Percentiles rank a stretch among this genome's conserved stretches.
phyloP scores from a whole-genome alignment of 805 yeast species.

The Zygosaccharomyces siamensis region DNA sequence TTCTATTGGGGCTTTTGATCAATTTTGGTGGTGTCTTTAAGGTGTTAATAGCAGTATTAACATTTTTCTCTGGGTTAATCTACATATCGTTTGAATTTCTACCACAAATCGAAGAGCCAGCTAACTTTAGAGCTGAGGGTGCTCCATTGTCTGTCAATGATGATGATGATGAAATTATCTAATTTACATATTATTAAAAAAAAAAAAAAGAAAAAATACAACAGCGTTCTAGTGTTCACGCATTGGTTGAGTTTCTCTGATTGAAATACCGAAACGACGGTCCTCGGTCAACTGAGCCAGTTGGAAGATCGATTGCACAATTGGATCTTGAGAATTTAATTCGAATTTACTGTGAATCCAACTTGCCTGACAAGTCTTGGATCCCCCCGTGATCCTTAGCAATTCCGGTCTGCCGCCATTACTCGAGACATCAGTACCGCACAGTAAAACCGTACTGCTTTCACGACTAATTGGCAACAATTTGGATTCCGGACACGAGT shows the following conservation, averaged over 20 bases:
- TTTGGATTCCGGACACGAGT: slow-evolving; percentile 41
- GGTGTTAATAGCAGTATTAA: slow-evolving; percentile 50
- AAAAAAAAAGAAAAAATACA: slow-evolving; percentile 2
- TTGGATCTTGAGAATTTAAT: slow-evolving; percentile 44
- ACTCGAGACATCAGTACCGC: slow-evolving; percentile 38
- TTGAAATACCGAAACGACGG: slow-evolving; percentile 60
- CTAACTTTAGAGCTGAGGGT: slow-evolving; percentile 64
- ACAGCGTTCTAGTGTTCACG: slow-evolving; percentile 13
- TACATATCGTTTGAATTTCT: slow-evolving; percentile 63
- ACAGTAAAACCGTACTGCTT: slow-evolving; percentile 65
- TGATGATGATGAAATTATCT: slow-evolving; percentile 33
- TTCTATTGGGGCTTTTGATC: slow-evolving; percentile 45
- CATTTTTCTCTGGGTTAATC: slow-evolving; percentile 56
- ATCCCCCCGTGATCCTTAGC: slow-evolving; percentile 78
- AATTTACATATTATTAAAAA: not conserved
- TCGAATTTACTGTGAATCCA: slow-evolving; percentile 83
- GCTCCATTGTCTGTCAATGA: slow-evolving; percentile 36
- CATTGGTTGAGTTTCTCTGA: slow-evolving; percentile 60
- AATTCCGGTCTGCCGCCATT: slow-evolving; percentile 48
- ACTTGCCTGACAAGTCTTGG: slow-evolving; percentile 60
- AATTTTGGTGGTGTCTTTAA: slow-evolving; percentile 54
- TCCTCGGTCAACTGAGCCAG: slow-evolving; percentile 60
- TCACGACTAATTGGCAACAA: slow-evolving; percentile 69
- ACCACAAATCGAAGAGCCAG: slow-evolving; percentile 75
- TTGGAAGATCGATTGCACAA: slow-evolving; percentile 45